Evolutionary conservation across 495 filamentous ascomycete genomes (phyloP).

Genomic region (Tuber borchii): DNA sequence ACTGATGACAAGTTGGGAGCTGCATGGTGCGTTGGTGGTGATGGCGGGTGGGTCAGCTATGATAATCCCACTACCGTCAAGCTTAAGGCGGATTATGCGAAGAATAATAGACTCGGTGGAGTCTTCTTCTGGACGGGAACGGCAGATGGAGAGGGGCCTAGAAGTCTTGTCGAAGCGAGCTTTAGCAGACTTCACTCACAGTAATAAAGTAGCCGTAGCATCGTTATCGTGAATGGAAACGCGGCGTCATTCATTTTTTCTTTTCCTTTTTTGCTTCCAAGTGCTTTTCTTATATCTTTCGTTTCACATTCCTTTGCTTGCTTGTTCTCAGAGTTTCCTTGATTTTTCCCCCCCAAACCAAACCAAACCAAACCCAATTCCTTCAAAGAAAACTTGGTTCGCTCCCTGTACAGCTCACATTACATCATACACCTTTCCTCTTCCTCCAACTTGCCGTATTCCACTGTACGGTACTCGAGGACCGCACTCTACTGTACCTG

Average conservation of each 20-base stretch:
- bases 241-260: neutral
- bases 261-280: neutral
- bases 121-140: conserved; percentile 92
- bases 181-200: conserved; percentile 60
- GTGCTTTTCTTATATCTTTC: neutral
- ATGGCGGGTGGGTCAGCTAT: conserved; percentile 82
- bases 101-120: conserved; percentile 66
- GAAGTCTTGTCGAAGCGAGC: conserved; percentile 69
- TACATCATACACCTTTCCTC: neutral
- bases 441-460: neutral
- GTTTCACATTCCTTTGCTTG: neutral
- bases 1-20: conserved; percentile 62
- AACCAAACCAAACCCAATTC: neutral
- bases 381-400: neutral
- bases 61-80: conserved; percentile 79
- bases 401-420: neutral
- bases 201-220: neutral
- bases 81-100: conserved; percentile 76
- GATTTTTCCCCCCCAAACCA: neutral
- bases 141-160: conserved; percentile 59
- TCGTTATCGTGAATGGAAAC: neutral
- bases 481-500: neutral
- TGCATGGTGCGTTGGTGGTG: conserved; percentile 69
- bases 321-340: neutral
- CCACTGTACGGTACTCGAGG: neutral